Evolutionary conservation across 495 filamentous ascomycete species (phyloP), one percentile per base, ranked within the genome.

Genomic region (Daldinia caldariorum): DNA sequence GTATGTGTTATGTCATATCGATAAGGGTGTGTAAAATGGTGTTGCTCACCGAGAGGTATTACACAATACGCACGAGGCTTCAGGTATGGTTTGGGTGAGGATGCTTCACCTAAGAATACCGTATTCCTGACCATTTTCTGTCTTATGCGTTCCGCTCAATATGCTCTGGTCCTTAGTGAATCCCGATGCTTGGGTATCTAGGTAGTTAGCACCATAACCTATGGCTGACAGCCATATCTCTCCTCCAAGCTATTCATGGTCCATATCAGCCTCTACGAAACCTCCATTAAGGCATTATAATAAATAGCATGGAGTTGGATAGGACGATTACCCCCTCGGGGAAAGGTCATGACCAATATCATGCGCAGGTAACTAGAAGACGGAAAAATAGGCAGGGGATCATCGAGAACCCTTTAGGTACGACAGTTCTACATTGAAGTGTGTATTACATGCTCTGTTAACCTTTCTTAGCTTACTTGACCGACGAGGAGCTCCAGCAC

Each of bases 331-430:
- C 53, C 22, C 8, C 14, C 45, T 29, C 63, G 60, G 55, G 59
- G 58, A 31, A 6, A 35, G 26, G n/a, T 13, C 65, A 34, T 9
- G 50, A 41, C 31, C 37, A 55, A 22, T 29, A 68, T 9, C 20
- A 49, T 10, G 41, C 22, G 13, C 58, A 74, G 45, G 63, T 61
- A 5, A 12, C 70, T 22, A 51, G 58, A 34, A 69, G 70, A 62
- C 75, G 70, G 14, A 51, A 59, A 29, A 70, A 74, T 9, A 69
- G 59, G 35, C 65, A 69, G 29, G 71, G 62, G 7, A 61, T 72
- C 43, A 74, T 77, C 18, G 73, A 74, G 20, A 72, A 69, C 34
- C 71, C 75, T 3, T 54, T 76, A 67, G 71, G 75, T 77, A 67
- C n/a, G 38, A 6, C 38, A 6, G 26, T 51, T 29, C 2, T 47